phyloP scores from a whole-genome alignment of 257 asterid genomes.

The Rubia yunnanensis region DNA sequence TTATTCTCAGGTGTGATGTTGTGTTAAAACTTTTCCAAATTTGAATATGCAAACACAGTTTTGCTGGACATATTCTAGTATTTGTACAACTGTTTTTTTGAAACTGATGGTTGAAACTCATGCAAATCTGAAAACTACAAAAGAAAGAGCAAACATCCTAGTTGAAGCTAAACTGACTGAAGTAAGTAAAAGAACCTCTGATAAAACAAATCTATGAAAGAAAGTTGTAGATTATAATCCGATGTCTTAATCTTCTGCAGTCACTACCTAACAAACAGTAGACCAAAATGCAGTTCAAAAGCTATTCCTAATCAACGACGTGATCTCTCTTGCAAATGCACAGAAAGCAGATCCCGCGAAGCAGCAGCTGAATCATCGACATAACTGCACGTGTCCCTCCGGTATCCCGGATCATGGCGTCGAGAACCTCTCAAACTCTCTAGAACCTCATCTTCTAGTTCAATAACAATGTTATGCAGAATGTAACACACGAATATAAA shows the following conservation, averaged over 20 bases:
- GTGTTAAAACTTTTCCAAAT: neutral
- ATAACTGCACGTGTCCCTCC: slow-evolving; percentile 39
- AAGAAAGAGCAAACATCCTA: too few relatives aligned
- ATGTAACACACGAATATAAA: slow-evolving; percentile 74
- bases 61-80: neutral
- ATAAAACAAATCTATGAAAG: neutral
- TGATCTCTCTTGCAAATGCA: neutral
- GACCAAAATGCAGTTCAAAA: neutral
- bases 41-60: neutral
- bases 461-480: slow-evolving; percentile 75
- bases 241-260: neutral
- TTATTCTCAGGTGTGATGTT: neutral
- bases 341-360: slow-evolving; percentile 27
- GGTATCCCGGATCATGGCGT: slow-evolving; percentile 54
- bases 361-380: slow-evolving; percentile 35
- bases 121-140: too few relatives aligned
- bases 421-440: slow-evolving; percentile 27
- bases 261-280: neutral
- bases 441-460: slow-evolving; percentile 52
- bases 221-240: too few relatives aligned
- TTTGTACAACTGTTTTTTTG: too few relatives aligned
- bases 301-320: neutral
- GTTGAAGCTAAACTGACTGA: too few relatives aligned
- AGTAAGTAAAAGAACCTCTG: too few relatives aligned
- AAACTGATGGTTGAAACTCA: too few relatives aligned